A percentile compares a stretch with the other conserved stretches of the same genome.
Evolutionary conservation across 306 rosid genomes (phyloP).

Genomic region (Bauhinia variegata): DNA sequence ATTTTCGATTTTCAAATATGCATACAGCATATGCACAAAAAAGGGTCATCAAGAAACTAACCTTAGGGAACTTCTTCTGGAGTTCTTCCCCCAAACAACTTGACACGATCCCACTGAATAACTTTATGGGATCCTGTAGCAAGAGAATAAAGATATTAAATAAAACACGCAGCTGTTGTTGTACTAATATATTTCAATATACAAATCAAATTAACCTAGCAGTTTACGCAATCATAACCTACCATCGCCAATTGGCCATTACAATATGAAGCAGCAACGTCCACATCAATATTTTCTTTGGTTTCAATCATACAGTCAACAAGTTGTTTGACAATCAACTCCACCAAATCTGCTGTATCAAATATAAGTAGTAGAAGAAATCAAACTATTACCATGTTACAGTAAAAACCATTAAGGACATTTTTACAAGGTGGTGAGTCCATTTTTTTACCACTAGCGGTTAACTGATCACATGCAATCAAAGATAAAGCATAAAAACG

Average conservation of each 20-base stretch:
- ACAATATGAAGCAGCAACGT: constrained; percentile 55
- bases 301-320: constrained; percentile 61
- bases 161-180: constrained; percentile 2
- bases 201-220: background rate
- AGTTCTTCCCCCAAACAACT: constrained; percentile 61
- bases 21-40: constrained; percentile 16
- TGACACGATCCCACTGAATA: constrained; percentile 55
- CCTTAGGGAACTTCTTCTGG: constrained; percentile 59
- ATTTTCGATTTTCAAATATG: background rate
- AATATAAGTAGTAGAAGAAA: constrained; percentile 29
- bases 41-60: constrained; percentile 44
- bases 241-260: constrained; percentile 50
- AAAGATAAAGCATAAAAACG: background rate
- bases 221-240: constrained; percentile 20
- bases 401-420: constrained; percentile 7
- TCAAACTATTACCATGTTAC: constrained; percentile 16
- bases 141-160: background rate
- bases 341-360: constrained; percentile 49
- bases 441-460: background rate
- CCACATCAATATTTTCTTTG: constrained; percentile 78
- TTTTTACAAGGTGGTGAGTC: constrained; percentile 4
- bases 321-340: constrained; percentile 61
- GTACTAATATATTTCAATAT: constrained; percentile 2
- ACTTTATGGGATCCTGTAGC: constrained; percentile 62
- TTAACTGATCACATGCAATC: constrained; percentile 11